Conservation (phyloP, 768 basidiomycete species). For the Suillus spraguei region DNA sequence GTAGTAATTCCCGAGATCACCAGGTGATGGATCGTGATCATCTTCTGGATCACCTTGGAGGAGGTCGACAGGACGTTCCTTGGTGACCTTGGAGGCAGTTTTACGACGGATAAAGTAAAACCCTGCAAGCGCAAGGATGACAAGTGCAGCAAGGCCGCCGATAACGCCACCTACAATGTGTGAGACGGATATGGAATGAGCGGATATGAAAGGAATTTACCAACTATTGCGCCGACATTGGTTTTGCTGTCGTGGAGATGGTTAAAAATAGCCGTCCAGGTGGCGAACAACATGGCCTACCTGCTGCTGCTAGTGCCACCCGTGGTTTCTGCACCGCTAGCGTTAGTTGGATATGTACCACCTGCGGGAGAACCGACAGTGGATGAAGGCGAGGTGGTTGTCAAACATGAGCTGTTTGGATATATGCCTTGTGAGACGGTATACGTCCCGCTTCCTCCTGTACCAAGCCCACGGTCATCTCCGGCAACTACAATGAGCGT, state of each 20-base stretch:
- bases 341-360: slow-evolving; percentile 64
- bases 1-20: slow-evolving; percentile 70
- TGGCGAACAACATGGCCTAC: slow-evolving; percentile 15
- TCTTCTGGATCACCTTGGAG: slow-evolving; percentile 59
- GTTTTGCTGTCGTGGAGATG: slow-evolving; percentile 25
- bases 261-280: slow-evolving; percentile 5
- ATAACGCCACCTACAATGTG: slow-evolving; percentile 47
- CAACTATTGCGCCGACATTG: slow-evolving; percentile 54
- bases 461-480: slow-evolving; percentile 66
- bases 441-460: slow-evolving; percentile 63
- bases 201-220: slow-evolving; percentile 27
- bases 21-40: slow-evolving; percentile 39
- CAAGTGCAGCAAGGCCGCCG: slow-evolving; percentile 56
- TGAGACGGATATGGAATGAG: slow-evolving; percentile 15
- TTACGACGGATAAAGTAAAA: slow-evolving; percentile 56
- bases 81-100: slow-evolving; percentile 39
- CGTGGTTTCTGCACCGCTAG: slow-evolving; percentile 37
- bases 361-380: slow-evolving; percentile 79
- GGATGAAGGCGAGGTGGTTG: slow-evolving; percentile 66
- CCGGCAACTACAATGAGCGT: slow-evolving; percentile 68
- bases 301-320: slow-evolving; percentile 25
- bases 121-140: slow-evolving; percentile 42
- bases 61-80: slow-evolving; percentile 69
- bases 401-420: slow-evolving; percentile 58
- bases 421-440: slow-evolving; percentile 55